phyloP scores from a whole-genome alignment of 768 basidiomycete species.

The Lactarius indigo region DNA sequence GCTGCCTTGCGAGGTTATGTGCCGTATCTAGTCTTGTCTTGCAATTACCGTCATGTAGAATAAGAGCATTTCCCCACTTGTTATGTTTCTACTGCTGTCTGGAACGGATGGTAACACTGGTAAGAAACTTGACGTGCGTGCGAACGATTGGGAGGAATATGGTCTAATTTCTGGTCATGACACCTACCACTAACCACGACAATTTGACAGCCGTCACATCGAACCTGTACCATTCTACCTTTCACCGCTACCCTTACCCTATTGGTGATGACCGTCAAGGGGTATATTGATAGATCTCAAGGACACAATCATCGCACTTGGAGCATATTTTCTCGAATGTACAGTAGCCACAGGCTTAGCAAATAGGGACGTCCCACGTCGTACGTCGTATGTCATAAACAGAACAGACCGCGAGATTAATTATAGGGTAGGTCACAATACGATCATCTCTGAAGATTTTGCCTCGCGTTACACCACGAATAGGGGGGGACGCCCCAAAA shows the following conservation, averaged over 20 bases:
- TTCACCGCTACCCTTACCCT: background rate
- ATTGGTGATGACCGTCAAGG: background rate
- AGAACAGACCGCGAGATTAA: background rate
- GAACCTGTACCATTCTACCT: background rate
- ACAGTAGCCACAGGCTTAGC: background rate
- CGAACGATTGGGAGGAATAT: background rate
- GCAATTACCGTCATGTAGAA: slow-evolving; percentile 25
- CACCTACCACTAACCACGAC: background rate
- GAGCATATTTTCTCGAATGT: background rate
- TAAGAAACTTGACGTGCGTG: background rate
- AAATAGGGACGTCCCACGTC: background rate
- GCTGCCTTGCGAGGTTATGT: slow-evolving; percentile 15
- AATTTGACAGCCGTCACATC: background rate
- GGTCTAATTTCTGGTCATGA: background rate
- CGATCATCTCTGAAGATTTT: background rate
- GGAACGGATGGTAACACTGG: background rate
- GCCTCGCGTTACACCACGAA: background rate
- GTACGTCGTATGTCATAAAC: background rate
- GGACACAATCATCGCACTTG: background rate
- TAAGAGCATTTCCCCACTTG: slow-evolving; percentile 16
- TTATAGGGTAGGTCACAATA: background rate
- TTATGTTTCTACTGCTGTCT: background rate
- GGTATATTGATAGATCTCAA: background rate
- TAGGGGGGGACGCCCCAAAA: background rate
- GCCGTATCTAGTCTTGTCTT: slow-evolving; percentile 22